phyloP scores from a whole-genome alignment of 2,329 filamentous ascomycete genomes.

The Pseudocercospora fijiensis region DNA sequence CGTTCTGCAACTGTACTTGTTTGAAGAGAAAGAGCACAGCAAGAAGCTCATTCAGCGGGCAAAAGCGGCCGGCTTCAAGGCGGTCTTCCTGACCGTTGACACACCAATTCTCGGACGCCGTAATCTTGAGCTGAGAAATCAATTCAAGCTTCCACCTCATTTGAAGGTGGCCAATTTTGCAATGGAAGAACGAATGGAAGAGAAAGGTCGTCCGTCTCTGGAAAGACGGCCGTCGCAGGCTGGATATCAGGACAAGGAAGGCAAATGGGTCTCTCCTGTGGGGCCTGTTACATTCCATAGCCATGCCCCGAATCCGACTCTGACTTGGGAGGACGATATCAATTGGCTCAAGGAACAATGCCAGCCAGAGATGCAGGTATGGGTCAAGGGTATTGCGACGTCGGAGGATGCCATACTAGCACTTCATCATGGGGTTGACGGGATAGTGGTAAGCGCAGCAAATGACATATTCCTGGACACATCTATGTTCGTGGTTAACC shows the following conservation, averaged over 20 bases:
- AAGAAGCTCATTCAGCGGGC: constrained; percentile 41
- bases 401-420: constrained; percentile 47
- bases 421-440: constrained; percentile 45
- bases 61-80: constrained; percentile 52
- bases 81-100: constrained; percentile 58
- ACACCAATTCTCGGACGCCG: constrained; percentile 55
- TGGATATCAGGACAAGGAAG: constrained; percentile 26
- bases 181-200: constrained; percentile 26
- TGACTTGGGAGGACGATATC: constrained; percentile 51
- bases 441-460: constrained; percentile 45
- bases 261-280: constrained; percentile 34
- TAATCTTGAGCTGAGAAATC: constrained; percentile 56
- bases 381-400: constrained; percentile 47
- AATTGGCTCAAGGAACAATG: constrained; percentile 49
- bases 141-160: constrained; percentile 46
- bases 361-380: constrained; percentile 51
- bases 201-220: constrained; percentile 8
- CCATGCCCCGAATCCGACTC: constrained; percentile 43
- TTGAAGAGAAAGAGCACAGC: constrained; percentile 54
- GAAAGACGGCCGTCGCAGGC: constrained; percentile 11
- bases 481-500: background rate
- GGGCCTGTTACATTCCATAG: constrained; percentile 44
- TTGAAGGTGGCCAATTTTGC: constrained; percentile 41
- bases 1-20: constrained; percentile 56
- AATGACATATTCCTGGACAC: background rate